Evolutionary conservation across 2,329 filamentous ascomycete genomes (phyloP).

Genomic region (Dactylellina drechsleri): DNA sequence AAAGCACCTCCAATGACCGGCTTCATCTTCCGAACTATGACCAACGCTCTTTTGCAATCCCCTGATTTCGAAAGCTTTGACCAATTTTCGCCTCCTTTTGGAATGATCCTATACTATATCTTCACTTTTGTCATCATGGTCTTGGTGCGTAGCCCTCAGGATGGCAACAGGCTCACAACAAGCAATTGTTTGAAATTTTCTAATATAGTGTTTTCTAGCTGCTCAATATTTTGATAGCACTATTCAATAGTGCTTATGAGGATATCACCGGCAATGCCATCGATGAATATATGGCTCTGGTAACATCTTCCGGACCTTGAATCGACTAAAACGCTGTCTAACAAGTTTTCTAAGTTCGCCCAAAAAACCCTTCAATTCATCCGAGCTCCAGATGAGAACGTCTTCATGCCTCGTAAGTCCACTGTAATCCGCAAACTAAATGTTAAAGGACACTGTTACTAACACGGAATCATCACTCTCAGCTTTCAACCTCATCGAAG

Average conservation of each 20-base stretch:
- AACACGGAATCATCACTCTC: conserved; percentile 7
- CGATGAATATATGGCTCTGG: conserved; percentile 90
- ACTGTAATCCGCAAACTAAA: neutral
- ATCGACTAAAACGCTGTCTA: neutral
- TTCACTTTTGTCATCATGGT: conserved; percentile 99
- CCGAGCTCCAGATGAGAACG: conserved; percentile 95
- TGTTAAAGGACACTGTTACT: neutral
- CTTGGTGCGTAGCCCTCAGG: conserved; percentile 62
- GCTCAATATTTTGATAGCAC: conserved; percentile 93
- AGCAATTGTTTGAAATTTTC: neutral
- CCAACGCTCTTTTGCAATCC: conserved; percentile 88
- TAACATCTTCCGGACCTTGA: conserved; percentile 11
- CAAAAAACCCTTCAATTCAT: conserved; percentile 98
- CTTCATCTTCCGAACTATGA: conserved; percentile 83
- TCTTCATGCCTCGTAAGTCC: conserved; percentile 82
- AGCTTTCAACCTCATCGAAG: conserved; percentile 90
- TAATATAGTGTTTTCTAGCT: conserved; percentile 16
- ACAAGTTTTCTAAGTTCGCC: conserved; percentile 67
- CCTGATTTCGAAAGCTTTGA: conserved; percentile 92
- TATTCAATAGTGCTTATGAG: conserved; percentile 96
- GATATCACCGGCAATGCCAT: conserved; percentile 92
- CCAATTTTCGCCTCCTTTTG: conserved; percentile 89
- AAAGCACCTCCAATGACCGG: conserved; percentile 70
- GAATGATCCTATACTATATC: conserved; percentile 93
- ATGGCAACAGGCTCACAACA: neutral